Evolutionary conservation across 2,329 filamentous ascomycete species (phyloP).

Genomic region (Fusarium marasasianum): DNA sequence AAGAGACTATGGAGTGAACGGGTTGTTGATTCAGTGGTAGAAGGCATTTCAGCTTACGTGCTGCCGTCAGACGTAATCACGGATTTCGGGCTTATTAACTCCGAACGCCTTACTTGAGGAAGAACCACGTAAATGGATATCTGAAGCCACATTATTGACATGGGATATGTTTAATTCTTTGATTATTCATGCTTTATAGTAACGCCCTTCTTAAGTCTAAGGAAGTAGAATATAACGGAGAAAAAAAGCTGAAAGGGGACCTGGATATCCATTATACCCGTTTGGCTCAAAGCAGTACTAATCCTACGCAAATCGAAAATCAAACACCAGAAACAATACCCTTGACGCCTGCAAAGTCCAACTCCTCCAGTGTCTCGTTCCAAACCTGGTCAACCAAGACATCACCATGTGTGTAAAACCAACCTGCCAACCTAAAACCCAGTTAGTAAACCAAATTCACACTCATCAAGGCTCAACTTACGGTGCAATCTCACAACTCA

Average conservation of each 20-base stretch:
- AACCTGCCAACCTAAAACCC: slow-evolving; percentile 16
- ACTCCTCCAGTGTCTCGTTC: slow-evolving; percentile 26
- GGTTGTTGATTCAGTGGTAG: fast-evolving
- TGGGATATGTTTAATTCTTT: no score
- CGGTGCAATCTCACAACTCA: slow-evolving; percentile 53
- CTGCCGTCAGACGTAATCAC: neutral
- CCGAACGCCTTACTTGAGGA: neutral
- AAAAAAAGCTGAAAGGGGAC: neutral
- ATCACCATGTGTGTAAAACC: slow-evolving; percentile 27
- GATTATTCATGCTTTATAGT: neutral
- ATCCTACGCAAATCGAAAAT: no score
- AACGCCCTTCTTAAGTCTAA: fast-evolving
- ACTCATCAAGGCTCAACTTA: neutral
- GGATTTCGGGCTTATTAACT: neutral
- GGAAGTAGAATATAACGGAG: fast-evolving
- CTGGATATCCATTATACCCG: neutral
- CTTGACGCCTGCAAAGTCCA: slow-evolving; percentile 1
- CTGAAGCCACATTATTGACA: neutral
- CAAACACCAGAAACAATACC: slow-evolving; percentile 5
- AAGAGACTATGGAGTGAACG: fast-evolving
- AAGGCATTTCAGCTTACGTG: neutral
- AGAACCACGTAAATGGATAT: fast-evolving
- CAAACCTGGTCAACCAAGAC: slow-evolving; percentile 24
- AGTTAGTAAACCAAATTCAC: neutral
- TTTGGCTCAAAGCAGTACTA: no score